phyloP scores from a whole-genome alignment of 2,329 filamentous ascomycete species.

The Apiospora pterosperma region DNA sequence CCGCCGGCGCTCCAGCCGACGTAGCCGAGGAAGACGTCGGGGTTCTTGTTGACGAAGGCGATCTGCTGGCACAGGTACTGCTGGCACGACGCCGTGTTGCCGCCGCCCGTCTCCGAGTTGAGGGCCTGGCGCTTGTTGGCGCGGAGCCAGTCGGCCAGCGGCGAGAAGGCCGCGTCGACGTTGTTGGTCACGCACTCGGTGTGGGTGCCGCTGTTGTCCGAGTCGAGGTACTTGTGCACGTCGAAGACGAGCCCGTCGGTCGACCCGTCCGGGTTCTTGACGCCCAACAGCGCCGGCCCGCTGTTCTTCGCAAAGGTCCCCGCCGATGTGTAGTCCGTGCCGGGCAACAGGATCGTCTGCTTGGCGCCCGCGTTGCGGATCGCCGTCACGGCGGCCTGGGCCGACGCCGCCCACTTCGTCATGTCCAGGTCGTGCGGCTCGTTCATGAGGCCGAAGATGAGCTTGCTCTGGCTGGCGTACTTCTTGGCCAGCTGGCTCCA shows the following conservation, averaged over 20 bases:
- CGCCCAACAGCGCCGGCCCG: conserved; percentile 44
- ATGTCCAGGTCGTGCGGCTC: conserved; percentile 59
- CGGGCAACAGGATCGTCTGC: conserved; percentile 63
- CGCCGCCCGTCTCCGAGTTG: conserved; percentile 34
- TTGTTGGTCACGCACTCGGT: conserved; percentile 45
- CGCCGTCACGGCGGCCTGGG: conserved; percentile 61
- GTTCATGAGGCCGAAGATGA: conserved; percentile 68
- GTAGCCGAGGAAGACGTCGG: conserved; percentile 24
- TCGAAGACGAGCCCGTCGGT: conserved; percentile 56
- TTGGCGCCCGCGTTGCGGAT: conserved; percentile 60
- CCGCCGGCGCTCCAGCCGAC: conserved; percentile 22
- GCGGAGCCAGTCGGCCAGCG: conserved; percentile 32
- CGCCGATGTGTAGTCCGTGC: conserved; percentile 55
- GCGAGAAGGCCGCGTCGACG: conserved; percentile 27
- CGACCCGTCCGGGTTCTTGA: conserved; percentile 57
- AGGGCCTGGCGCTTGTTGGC: conserved; percentile 29
- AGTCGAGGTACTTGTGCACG: conserved; percentile 59
- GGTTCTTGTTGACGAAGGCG: conserved; percentile 25
- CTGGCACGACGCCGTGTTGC: conserved; percentile 30
- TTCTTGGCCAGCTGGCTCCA: conserved; percentile 57
- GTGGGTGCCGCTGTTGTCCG: conserved; percentile 51
- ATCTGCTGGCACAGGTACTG: conserved; percentile 28
- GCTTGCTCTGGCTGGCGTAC: conserved; percentile 49
- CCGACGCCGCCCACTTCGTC: conserved; percentile 53
- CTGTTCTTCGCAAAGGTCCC: conserved; percentile 44